Conservation (phyloP, 441 rosid species). For the Heliophila coronopifolia region DNA sequence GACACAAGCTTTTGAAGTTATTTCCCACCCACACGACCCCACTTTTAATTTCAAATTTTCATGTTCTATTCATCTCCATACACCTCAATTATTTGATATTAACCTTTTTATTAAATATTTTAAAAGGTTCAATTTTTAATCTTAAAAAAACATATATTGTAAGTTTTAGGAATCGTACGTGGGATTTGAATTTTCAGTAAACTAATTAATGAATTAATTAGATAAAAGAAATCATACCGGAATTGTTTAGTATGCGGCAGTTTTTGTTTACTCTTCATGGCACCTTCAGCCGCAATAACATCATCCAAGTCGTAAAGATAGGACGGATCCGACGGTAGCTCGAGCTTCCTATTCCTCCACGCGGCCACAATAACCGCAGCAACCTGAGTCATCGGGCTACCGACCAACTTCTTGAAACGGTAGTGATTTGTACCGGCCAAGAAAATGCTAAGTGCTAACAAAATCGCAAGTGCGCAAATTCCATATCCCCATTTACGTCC, state of each 20-base stretch:
- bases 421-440: conserved; percentile 67
- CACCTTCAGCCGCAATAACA: conserved; percentile 36
- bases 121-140: background rate
- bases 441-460: conserved; percentile 45
- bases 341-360: conserved; percentile 52
- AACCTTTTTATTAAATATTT: background rate
- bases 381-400: conserved; percentile 86
- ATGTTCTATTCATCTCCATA: background rate
- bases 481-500: conserved; percentile 92
- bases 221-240: conserved; percentile 38
- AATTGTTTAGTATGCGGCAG: conserved; percentile 64
- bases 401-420: conserved; percentile 71
- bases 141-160: background rate
- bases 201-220: background rate
- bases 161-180: conserved; percentile 6
- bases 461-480: conserved; percentile 60
- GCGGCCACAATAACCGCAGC: conserved; percentile 60
- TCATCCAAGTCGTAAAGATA: conserved; percentile 51
- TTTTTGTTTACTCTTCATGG: conserved; percentile 52
- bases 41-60: conserved; percentile 13
- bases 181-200: background rate
- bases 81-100: conserved; percentile 17
- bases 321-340: conserved; percentile 51
- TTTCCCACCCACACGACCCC: conserved; percentile 26
- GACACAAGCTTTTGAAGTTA: conserved; percentile 20